Conservation (phyloP, 2,329 filamentous ascomycete genomes). For the Escovopsis sp. region DNA sequence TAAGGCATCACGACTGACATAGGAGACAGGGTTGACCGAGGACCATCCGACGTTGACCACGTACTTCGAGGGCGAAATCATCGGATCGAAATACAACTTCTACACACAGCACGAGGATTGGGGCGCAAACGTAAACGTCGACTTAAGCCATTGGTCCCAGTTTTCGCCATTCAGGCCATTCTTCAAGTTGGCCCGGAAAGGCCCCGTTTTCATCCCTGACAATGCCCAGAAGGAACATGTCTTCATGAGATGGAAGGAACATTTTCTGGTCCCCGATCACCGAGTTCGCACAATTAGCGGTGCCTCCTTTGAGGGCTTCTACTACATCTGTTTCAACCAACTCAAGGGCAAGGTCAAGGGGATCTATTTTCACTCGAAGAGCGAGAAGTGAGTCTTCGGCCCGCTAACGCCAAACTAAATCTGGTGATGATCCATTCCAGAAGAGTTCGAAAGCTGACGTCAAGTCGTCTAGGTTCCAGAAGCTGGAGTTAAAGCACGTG, state of each 20-base stretch:
- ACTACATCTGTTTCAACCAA: constrained; percentile 98
- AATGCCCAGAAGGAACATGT: constrained; percentile 72
- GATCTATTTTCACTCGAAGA: constrained; percentile 96
- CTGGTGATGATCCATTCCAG: not conserved
- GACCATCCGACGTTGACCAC: constrained; percentile 96
- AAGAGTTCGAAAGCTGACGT: not conserved
- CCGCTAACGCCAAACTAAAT: no score
- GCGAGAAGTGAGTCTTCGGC: constrained; percentile 63
- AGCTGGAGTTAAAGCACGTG: constrained; percentile 81
- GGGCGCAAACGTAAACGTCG: constrained; percentile 84
- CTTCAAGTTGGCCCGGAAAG: constrained; percentile 40
- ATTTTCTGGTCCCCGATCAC: constrained; percentile 92
- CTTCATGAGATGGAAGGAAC: constrained; percentile 99
- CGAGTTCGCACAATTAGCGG: constrained; percentile 80
- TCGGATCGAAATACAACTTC: constrained; percentile 90
- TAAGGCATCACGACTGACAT: no score
- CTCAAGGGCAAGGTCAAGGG: constrained; percentile 72
- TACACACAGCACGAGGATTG: constrained; percentile 76
- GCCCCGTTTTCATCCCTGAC: constrained; percentile 46
- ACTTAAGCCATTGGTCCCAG: constrained; percentile 83
- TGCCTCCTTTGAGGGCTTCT: constrained; percentile 96
- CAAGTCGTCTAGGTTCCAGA: constrained; percentile 57
- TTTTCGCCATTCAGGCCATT: constrained; percentile 79
- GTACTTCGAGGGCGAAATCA: constrained; percentile 97
- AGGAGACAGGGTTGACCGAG: constrained; percentile 61